These are phyloP conservation scores for Triadica sebifera DNA, from an alignment of 345 rosid genomes.

Conservation along the genomic window DNA sequence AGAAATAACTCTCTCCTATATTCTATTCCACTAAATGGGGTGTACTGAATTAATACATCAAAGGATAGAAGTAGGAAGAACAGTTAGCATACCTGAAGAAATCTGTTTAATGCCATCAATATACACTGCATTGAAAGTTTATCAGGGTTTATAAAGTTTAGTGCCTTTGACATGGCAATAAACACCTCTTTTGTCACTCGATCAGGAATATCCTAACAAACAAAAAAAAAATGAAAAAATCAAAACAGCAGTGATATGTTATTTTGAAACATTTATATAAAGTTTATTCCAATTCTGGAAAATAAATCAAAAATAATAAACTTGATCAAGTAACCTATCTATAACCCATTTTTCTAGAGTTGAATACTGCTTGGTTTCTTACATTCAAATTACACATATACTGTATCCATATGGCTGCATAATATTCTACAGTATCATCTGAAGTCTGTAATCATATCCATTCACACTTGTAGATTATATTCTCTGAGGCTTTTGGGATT, in stretches of 20 bases:
- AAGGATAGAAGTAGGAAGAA: neutral
- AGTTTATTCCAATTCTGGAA: neutral
- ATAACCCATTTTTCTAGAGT: neutral
- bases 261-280: neutral
- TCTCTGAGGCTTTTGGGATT: neutral
- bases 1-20: neutral
- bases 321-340: neutral
- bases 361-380: neutral
- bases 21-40: neutral
- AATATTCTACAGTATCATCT: too few species aligned
- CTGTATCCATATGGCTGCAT: neutral
- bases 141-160: constrained; percentile 89
- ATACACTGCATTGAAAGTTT: constrained; percentile 95
- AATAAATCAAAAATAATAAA: neutral
- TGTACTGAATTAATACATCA: neutral
- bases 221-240: neutral
- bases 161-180: constrained; percentile 96
- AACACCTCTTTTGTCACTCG: constrained; percentile 95
- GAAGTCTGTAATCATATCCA: neutral
- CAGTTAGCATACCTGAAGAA: constrained; percentile 73
- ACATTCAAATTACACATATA: too few species aligned
- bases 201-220: constrained; percentile 74
- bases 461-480: neutral
- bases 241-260: neutral
- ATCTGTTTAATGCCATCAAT: constrained; percentile 85